These are phyloP conservation scores for Hippophae rhamnoides DNA, from an alignment of 306 rosid genomes.

Conservation along the genomic window DNA sequence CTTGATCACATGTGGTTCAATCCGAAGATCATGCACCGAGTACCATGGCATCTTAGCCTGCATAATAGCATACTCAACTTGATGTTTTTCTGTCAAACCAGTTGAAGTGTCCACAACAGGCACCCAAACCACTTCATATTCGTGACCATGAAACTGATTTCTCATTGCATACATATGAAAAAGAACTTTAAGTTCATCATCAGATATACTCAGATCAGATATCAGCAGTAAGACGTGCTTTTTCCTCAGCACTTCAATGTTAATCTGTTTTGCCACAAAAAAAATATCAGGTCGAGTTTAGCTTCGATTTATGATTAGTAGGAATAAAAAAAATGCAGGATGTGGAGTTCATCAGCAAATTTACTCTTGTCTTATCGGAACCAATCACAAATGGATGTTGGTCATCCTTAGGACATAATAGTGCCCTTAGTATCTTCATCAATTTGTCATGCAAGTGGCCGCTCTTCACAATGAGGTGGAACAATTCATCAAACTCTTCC, in stretches of 20 bases:
- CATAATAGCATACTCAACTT: constrained; percentile 36
- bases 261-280: constrained; percentile 32
- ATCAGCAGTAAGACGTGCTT: constrained; percentile 70
- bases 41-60: constrained; percentile 59
- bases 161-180: constrained; percentile 34
- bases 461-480: constrained; percentile 30
- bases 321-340: constrained; percentile 1
- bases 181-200: constrained; percentile 56
- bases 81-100: constrained; percentile 22
- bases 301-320: background rate
- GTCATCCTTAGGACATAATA: constrained; percentile 52
- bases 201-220: constrained; percentile 60
- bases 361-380: constrained; percentile 31
- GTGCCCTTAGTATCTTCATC: constrained; percentile 43
- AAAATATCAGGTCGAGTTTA: background rate
- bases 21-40: constrained; percentile 43
- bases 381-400: constrained; percentile 40
- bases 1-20: constrained; percentile 52
- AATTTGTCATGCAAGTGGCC: constrained; percentile 48
- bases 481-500: constrained; percentile 48
- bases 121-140: constrained; percentile 71
- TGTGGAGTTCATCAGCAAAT: background rate
- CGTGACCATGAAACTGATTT: constrained; percentile 6
- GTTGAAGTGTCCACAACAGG: constrained; percentile 43
- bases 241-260: constrained; percentile 59